These are phyloP conservation scores for Penicillium waksmanii DNA, from an alignment of 495 filamentous ascomycete genomes.

Conservation along the genomic window DNA sequence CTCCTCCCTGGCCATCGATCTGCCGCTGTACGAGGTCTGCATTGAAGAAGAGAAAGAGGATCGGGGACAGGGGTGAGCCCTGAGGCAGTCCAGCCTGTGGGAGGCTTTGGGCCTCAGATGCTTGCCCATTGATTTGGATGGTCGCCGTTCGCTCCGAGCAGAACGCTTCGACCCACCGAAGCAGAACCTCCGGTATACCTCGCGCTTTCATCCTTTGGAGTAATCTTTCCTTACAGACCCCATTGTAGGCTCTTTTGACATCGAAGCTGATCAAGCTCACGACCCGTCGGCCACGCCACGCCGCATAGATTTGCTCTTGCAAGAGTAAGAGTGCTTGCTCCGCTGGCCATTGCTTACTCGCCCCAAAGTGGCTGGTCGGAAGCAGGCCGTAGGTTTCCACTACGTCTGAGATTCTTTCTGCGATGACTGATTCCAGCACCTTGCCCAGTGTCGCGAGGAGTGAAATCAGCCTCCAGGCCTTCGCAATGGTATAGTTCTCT, in stretches of 20 bases:
- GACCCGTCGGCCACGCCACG: slow-evolving; percentile 13
- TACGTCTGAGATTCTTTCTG: not conserved
- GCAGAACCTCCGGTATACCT: slow-evolving; percentile 33
- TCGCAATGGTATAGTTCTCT: too few relatives aligned
- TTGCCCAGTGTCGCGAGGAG: too few relatives aligned
- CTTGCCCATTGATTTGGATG: slow-evolving; percentile 19
- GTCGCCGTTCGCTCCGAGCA: slow-evolving; percentile 22
- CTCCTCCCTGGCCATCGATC: too few relatives aligned
- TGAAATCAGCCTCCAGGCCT: too few relatives aligned
- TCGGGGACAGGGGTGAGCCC: too few relatives aligned
- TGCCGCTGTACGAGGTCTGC: too few relatives aligned
- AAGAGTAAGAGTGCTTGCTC: not conserved
- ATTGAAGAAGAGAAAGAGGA: too few relatives aligned
- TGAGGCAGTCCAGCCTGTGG: too few relatives aligned
- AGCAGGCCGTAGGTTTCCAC: not conserved
- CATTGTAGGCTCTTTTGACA: slow-evolving; percentile 47
- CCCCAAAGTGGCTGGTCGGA: not conserved
- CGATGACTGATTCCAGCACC: not conserved
- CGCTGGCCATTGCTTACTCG: not conserved
- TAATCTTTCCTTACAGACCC: slow-evolving; percentile 37
- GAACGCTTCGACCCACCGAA: slow-evolving; percentile 39
- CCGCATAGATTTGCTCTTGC: not conserved
- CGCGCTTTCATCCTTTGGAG: slow-evolving; percentile 34
- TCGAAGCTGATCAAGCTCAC: slow-evolving; percentile 42
- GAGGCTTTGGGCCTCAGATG: slow-evolving; percentile 12